Base-by-base conservation (phyloP, 192 early-diverging fungal species). In the Coemansia sp. region DNA sequence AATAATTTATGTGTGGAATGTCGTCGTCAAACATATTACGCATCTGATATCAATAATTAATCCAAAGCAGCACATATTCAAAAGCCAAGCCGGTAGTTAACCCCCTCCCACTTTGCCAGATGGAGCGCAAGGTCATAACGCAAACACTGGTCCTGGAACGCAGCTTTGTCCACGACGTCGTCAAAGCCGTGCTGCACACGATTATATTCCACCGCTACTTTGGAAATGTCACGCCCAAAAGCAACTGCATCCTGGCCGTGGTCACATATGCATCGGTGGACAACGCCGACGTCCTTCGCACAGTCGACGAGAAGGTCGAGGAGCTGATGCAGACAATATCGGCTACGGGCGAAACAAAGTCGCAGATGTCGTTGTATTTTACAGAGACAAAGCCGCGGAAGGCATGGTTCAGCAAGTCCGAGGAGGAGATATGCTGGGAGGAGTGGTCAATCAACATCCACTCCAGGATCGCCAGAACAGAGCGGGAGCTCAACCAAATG, bases 361-460 rank as follows among this genome's bases (percentile, higher is more conserved):
- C 78, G 9, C 78, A 75, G 20, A 69, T 81, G 3, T 66, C 73
- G 20, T 22, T 81, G 54, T 69, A 52, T 59, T 81, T 81, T 50
- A 81, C 73, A 4, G 78, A 81, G 38, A 75, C 78, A 17, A 72
- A 72, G 50, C 50, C 73, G 2, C 72, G 73, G 35, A 60, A 20
- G 49, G 78, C 78, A 0, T 81, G 78, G 78, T 81, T 81, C 35
- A 66, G 69, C 69, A 75, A 69, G 33, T 66, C 78, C 20, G 77
- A 79, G n/a, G 73, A 81, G 57, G 72, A 71, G 11, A 68, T 81
- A 40, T 72, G 78, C 73, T 81, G 78, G 78, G 78, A 81, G 32
- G 73, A 81, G n/a, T 81, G 78, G 78, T 15, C 65, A 0, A 43
- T 81, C 15, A 32, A 59, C 36, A 41, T 81, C 0, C 63, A 72